These are phyloP conservation scores for Apiospora pterosperma DNA, from an alignment of 2,329 filamentous ascomycete species.

Conservation along the genomic window DNA sequence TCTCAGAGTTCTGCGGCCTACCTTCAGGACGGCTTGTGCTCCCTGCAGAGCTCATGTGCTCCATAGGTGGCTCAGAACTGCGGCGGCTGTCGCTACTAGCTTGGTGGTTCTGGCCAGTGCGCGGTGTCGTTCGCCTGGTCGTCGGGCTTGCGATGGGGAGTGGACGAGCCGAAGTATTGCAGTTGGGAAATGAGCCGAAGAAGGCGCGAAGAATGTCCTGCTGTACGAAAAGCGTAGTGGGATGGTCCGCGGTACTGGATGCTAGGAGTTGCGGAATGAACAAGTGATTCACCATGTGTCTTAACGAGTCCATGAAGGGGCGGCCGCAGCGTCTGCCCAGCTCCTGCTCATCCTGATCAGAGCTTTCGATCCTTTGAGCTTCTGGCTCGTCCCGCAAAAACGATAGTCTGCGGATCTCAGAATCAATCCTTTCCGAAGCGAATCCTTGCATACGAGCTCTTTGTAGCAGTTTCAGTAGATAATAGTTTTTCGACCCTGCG, in stretches of 20 bases:
- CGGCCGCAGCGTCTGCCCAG: neutral
- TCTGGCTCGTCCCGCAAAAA: neutral
- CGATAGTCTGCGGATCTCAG: neutral
- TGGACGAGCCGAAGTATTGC: neutral
- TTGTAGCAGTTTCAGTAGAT: neutral
- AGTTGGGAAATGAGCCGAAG: neutral
- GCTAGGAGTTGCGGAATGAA: neutral
- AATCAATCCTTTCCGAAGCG: neutral
- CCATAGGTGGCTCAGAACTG: neutral
- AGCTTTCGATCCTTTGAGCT: neutral
- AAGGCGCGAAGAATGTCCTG: neutral
- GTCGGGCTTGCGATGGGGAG: neutral
- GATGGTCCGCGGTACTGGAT: neutral
- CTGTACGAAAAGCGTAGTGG: neutral
- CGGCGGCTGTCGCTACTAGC: neutral
- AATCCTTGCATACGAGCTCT: neutral
- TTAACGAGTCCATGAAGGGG: neutral
- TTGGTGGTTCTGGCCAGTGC: neutral
- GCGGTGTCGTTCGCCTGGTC: neutral
- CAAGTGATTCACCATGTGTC: neutral
- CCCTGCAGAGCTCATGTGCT: neutral
- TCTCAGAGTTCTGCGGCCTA: neutral
- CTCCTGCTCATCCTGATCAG: neutral
- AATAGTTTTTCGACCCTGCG: neutral
- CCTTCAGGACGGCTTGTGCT: neutral